Evolutionary conservation across 441 rosid species (phyloP).

Genomic region (Gossypium lobatum): DNA sequence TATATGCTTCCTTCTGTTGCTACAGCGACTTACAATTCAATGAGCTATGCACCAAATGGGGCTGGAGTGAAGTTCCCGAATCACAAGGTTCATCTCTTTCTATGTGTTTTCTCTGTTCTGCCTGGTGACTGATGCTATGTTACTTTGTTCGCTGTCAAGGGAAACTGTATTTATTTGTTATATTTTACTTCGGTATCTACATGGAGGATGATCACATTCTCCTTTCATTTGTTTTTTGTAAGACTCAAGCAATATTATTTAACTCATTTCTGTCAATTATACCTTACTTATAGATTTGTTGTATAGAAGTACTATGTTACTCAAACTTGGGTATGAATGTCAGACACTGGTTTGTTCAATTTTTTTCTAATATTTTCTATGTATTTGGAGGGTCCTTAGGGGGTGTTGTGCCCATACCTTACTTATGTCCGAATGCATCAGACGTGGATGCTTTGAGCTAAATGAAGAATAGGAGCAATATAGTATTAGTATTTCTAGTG

Average conservation of each 20-base stretch:
- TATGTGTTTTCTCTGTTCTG: conserved; percentile 16
- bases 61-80: conserved; percentile 74
- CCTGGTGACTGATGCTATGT: conserved; percentile 1
- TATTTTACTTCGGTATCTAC: not conserved
- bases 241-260: not conserved
- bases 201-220: not conserved
- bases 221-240: not conserved
- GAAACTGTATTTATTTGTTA: not conserved
- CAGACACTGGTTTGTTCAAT: not conserved
- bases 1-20: conserved; percentile 71
- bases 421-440: not conserved
- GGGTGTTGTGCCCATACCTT: not conserved
- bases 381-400: not conserved
- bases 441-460: not conserved
- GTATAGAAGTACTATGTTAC: no score
- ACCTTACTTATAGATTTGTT: no score
- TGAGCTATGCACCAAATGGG: conserved; percentile 67
- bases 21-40: conserved; percentile 63
- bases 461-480: not conserved
- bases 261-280: not conserved
- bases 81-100: conserved; percentile 61
- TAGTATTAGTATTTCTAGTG: not conserved
- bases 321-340: not conserved
- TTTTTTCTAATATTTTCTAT: not conserved
- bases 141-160: not conserved